phyloP scores from a whole-genome alignment of 192 early-diverging fungal genomes.

The Coemansia reversa region DNA sequence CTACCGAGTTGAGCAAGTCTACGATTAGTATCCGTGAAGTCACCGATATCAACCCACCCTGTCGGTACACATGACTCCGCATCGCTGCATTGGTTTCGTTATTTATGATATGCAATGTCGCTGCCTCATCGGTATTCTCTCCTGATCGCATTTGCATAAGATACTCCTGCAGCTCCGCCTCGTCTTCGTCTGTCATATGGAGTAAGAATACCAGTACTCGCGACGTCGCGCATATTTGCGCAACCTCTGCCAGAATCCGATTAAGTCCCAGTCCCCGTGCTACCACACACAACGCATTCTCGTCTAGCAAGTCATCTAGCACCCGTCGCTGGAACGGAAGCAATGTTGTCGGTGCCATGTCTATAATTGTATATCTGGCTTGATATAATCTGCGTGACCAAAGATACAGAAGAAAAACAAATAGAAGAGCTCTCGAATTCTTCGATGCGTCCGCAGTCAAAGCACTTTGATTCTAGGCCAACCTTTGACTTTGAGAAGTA shows the following conservation, averaged over 20 bases:
- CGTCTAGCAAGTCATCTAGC: conserved; percentile 63
- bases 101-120: conserved; percentile 10
- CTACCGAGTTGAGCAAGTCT: conserved; percentile 77
- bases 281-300: conserved; percentile 79
- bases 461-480: neutral
- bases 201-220: conserved; percentile 77
- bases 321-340: conserved; percentile 69
- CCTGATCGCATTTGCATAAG: conserved; percentile 53
- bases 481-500: neutral
- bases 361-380: neutral
- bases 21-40: conserved; percentile 88
- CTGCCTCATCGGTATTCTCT: conserved; percentile 28
- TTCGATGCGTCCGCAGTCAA: neutral
- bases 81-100: conserved; percentile 37
- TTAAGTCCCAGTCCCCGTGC: conserved; percentile 77
- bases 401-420: neutral
- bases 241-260: conserved; percentile 67
- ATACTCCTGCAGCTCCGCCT: conserved; percentile 54
- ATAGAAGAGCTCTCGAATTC: neutral
- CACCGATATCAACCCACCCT: conserved; percentile 80
- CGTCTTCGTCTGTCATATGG: conserved; percentile 66
- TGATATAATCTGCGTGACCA: neutral
- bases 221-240: conserved; percentile 66
- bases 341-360: conserved; percentile 11
- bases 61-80: conserved; percentile 64